Percentiles rank a stretch among this genome's conserved stretches.
These are phyloP conservation scores for Jamesozyma rosinii DNA, from an alignment of 805 yeast species.

Conservation along the genomic window DNA sequence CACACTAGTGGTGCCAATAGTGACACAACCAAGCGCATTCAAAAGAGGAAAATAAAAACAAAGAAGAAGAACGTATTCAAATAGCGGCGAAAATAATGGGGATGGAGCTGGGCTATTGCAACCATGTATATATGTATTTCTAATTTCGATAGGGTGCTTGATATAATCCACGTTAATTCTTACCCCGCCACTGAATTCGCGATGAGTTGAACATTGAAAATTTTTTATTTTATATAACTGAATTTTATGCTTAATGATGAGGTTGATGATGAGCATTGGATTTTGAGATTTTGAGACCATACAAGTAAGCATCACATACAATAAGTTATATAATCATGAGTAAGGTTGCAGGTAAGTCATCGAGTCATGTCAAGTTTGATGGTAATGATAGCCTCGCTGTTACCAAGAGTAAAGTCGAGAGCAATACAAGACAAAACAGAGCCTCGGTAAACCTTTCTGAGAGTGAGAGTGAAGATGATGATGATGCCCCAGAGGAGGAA, in stretches of 20 bases:
- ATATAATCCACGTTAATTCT: background rate
- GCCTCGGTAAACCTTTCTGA: background rate
- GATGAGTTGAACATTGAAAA: conserved; percentile 1
- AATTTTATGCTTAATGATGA: too few species aligned
- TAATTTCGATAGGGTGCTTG: background rate
- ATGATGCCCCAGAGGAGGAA: conserved; percentile 48
- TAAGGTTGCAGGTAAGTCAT: background rate
- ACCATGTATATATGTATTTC: background rate
- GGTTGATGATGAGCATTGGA: too few species aligned
- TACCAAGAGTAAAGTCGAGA: background rate
- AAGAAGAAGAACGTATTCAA: conserved; percentile 2
- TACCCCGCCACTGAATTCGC: background rate
- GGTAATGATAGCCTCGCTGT: conserved; percentile 14
- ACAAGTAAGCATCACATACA: too few species aligned
- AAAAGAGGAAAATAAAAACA: background rate
- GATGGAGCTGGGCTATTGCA: background rate
- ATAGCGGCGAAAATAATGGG: background rate
- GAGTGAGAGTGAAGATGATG: conserved; percentile 29
- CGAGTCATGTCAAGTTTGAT: conserved; percentile 19
- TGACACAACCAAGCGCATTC: background rate
- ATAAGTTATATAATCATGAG: background rate
- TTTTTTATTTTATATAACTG: background rate
- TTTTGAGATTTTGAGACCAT: too few species aligned
- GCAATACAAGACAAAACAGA: background rate
- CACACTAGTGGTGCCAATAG: background rate